Evolutionary conservation across 2,329 filamentous ascomycete genomes (phyloP).

Genomic region (Coniosporium tulheliwenetii): DNA sequence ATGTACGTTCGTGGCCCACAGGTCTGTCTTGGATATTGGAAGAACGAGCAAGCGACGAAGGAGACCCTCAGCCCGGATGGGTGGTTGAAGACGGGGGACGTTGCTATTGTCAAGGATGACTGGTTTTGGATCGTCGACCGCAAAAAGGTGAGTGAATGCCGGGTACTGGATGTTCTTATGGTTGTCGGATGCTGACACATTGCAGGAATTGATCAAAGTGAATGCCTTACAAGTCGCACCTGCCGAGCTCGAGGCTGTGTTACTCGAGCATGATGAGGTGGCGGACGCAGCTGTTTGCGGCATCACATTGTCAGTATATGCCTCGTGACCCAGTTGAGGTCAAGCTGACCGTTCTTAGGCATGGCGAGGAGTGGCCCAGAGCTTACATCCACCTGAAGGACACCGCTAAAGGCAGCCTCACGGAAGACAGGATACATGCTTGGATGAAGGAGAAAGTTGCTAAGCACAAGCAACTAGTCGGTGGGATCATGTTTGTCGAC

Average conservation of each 20-base stretch:
- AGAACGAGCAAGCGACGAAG: conserved; percentile 21
- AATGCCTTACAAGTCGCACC: conserved; percentile 2
- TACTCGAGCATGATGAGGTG: conserved; percentile 35
- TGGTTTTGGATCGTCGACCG: conserved; percentile 21
- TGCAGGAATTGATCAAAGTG: conserved; percentile 6
- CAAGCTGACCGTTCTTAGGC: conserved; percentile 9
- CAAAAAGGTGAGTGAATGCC: conserved; percentile 13
- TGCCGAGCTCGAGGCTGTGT: conserved; percentile 10
- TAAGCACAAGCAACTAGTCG: conserved; percentile 36
- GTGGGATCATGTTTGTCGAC: conserved; percentile 38
- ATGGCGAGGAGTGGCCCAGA: conserved; percentile 35
- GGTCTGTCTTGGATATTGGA: conserved; percentile 25
- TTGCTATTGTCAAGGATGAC: conserved; percentile 10
- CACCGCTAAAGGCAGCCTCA: conserved; percentile 20
- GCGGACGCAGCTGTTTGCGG: conserved; percentile 41
- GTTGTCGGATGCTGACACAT: conserved; percentile 1
- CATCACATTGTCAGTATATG: conserved; percentile 26
- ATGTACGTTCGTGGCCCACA: conserved; percentile 24
- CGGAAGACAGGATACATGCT: conserved; percentile 12
- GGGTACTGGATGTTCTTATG: too few relatives aligned
- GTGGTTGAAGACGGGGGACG: conserved; percentile 16
- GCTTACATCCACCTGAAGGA: conserved; percentile 37
- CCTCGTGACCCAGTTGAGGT: background rate
- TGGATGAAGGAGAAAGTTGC: conserved; percentile 30
- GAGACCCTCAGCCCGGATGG: conserved; percentile 20